These are phyloP conservation scores for Bolboschoenoplectus hybrid DNA, from an alignment of 202 grass and related monocot genomes.

Conservation along the genomic window DNA sequence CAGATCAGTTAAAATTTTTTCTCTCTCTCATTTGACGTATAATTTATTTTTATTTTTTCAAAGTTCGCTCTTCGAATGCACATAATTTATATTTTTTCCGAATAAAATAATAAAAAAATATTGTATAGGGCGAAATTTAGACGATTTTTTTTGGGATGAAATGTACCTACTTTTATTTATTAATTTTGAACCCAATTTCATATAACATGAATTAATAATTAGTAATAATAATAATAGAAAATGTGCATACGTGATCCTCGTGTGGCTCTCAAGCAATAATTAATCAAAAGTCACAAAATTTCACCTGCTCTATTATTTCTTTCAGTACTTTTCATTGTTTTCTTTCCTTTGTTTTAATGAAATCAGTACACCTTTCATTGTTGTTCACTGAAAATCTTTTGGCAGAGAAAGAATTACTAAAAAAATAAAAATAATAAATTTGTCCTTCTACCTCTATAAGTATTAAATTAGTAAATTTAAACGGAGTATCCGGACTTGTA, in stretches of 20 bases:
- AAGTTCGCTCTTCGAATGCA: too few relatives aligned
- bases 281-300: background rate
- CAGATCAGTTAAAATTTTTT: too few relatives aligned
- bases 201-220: background rate
- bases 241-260: background rate
- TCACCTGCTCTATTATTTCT: background rate
- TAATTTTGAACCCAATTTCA: background rate
- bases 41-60: too few relatives aligned
- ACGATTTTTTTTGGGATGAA: too few relatives aligned
- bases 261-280: background rate
- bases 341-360: too few relatives aligned
- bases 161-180: too few relatives aligned
- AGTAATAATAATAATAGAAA: background rate
- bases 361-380: background rate
- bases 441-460: background rate
- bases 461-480: background rate
- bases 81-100: too few relatives aligned
- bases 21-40: too few relatives aligned
- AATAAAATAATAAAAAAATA: too few relatives aligned
- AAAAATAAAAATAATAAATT: background rate
- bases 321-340: background rate
- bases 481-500: background rate
- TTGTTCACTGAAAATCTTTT: background rate
- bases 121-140: too few relatives aligned
- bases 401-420: background rate